Conservation (phyloP, 768 basidiomycete species). For the Filobasidium floriforme region DNA sequence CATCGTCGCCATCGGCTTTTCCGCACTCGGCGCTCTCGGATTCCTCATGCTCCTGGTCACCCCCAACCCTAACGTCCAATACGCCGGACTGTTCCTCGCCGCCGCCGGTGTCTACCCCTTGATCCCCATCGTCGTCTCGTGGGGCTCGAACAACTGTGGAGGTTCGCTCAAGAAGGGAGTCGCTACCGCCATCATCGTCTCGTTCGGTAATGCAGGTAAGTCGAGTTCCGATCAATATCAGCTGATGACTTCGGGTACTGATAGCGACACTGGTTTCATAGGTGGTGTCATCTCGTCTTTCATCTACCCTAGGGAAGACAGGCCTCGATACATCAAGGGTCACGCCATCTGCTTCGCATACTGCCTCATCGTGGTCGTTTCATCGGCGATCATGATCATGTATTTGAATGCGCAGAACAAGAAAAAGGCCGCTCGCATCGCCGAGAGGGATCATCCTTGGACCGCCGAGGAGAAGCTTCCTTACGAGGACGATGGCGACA, state of each 20-base stretch:
- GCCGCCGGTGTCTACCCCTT: slow-evolving; percentile 31
- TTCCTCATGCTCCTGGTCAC: slow-evolving; percentile 26
- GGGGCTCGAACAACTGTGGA: slow-evolving; percentile 31
- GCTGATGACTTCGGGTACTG: not conserved
- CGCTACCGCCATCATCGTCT: slow-evolving; percentile 30
- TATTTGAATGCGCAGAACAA: slow-evolving; percentile 24
- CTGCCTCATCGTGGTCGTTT: slow-evolving; percentile 21
- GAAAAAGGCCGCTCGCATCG: slow-evolving; percentile 25
- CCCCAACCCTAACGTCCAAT: slow-evolving; percentile 23
- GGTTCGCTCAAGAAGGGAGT: slow-evolving; percentile 32
- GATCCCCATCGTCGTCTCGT: slow-evolving; percentile 30
- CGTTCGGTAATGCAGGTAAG: slow-evolving; percentile 26
- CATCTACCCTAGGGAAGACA: slow-evolving; percentile 27
- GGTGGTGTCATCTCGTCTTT: slow-evolving; percentile 28
- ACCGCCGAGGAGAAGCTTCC: slow-evolving; percentile 25
- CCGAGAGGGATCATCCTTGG: slow-evolving; percentile 17
- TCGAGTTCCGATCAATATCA: not conserved
- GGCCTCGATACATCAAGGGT: slow-evolving; percentile 28
- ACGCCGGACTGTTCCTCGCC: slow-evolving; percentile 29
- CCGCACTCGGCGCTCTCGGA: slow-evolving; percentile 27
- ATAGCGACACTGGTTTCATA: not conserved
- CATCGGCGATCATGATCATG: slow-evolving; percentile 21
- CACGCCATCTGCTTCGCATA: slow-evolving; percentile 31
- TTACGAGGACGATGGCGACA: slow-evolving; percentile 28
- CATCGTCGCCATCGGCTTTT: slow-evolving; percentile 25